Evolutionary conservation across 495 filamentous ascomycete species (phyloP).

Genomic region (Penicillium turbatum): DNA sequence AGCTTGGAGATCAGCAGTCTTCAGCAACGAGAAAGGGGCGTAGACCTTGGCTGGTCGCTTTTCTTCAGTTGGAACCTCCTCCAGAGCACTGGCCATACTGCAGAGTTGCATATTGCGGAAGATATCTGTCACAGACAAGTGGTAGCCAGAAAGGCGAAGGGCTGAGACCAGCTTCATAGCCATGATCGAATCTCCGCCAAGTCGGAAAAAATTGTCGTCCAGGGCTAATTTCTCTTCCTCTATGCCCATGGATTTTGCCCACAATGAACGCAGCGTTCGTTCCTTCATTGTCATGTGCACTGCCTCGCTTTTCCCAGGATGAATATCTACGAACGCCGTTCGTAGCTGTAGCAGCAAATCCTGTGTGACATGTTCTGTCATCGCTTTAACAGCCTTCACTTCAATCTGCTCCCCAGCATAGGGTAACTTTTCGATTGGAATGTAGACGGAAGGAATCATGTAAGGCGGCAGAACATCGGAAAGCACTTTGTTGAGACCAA

Average conservation of each 20-base stretch:
- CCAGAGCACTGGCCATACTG: constrained; percentile 21
- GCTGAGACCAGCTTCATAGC: constrained; percentile 11
- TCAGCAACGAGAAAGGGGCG: constrained; percentile 33
- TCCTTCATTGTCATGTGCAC: constrained; percentile 24
- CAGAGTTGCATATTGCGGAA: constrained; percentile 40
- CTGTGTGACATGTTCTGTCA: constrained; percentile 15
- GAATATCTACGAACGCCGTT: constrained; percentile 12
- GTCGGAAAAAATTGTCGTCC: constrained; percentile 37
- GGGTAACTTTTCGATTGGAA: constrained; percentile 20
- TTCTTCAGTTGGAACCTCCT: background rate
- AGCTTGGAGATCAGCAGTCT: constrained; percentile 19
- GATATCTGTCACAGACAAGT: constrained; percentile 31
- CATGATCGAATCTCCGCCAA: constrained; percentile 13
- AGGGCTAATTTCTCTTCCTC: constrained; percentile 25
- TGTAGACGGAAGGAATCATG: constrained; percentile 27
- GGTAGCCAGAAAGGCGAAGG: constrained; percentile 23
- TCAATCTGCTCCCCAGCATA: background rate
- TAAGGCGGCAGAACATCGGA: constrained; percentile 30
- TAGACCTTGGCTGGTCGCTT: constrained; percentile 13
- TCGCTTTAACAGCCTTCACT: background rate
- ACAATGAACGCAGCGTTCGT: constrained; percentile 33
- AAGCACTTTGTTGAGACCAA: constrained; percentile 26
- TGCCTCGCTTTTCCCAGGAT: constrained; percentile 6
- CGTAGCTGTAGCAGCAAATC: constrained; percentile 13
- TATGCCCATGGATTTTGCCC: constrained; percentile 39